These are phyloP conservation scores for Talaromyces sp. DNA, from an alignment of 2,329 filamentous ascomycete genomes.

Conservation along the genomic window DNA sequence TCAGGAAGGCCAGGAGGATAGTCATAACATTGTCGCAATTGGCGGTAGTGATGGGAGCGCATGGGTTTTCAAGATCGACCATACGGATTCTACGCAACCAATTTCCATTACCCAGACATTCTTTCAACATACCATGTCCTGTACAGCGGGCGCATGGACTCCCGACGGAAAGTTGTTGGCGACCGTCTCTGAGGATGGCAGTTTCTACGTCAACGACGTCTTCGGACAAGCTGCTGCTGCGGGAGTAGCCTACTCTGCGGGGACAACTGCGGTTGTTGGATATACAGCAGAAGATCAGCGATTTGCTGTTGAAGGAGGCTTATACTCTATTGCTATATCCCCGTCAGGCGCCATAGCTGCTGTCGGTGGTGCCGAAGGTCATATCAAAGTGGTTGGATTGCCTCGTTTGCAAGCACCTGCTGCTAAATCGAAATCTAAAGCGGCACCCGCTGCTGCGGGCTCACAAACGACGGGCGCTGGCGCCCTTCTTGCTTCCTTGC, in stretches of 20 bases:
- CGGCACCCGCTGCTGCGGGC: constrained; percentile 32
- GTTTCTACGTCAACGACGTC: constrained; percentile 87
- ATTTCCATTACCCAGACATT: constrained; percentile 84
- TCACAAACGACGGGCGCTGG: constrained; percentile 49
- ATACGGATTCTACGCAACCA: constrained; percentile 54
- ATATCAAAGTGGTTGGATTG: constrained; percentile 78
- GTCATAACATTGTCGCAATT: constrained; percentile 77
- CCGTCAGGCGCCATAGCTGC: constrained; percentile 74
- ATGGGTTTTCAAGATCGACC: constrained; percentile 89
- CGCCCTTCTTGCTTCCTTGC: constrained; percentile 74
- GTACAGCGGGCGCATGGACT: constrained; percentile 88
- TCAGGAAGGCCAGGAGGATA: constrained; percentile 42
- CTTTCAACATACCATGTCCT: constrained; percentile 80
- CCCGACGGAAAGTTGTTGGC: constrained; percentile 79
- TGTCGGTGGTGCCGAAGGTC: constrained; percentile 80
- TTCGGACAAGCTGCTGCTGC: constrained; percentile 71
- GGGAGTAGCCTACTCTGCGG: constrained; percentile 51
- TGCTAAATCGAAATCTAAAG: constrained; percentile 49
- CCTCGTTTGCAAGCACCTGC: constrained; percentile 55
- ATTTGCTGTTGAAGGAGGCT: constrained; percentile 83
- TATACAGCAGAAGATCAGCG: constrained; percentile 79
- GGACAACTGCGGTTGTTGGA: constrained; percentile 63
- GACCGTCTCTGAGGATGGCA: constrained; percentile 83
- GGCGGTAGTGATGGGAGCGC: constrained; percentile 88
- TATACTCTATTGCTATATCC: constrained; percentile 82